Evolutionary conservation across 345 rosid genomes (phyloP).

Genomic region (Capsella bursapastoris): DNA sequence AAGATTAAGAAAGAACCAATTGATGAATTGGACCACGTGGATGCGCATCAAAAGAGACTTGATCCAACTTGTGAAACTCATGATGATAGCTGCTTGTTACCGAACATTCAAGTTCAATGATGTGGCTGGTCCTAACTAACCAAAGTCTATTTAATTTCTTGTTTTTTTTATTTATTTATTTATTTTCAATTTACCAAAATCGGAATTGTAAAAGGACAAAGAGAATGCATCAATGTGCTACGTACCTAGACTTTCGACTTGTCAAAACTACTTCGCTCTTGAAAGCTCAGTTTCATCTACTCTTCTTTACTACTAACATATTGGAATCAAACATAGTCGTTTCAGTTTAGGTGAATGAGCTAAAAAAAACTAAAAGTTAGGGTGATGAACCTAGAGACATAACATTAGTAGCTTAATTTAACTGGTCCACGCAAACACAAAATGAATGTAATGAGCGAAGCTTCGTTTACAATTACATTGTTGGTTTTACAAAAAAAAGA

Average conservation of each 20-base stretch:
- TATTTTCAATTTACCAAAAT: not conserved
- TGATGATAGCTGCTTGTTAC: conserved; percentile 37
- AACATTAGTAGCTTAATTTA: too few species aligned
- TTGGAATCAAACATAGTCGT: too few species aligned
- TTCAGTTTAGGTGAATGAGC: not conserved
- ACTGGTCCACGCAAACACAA: not conserved
- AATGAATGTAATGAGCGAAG: not conserved
- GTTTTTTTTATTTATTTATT: not conserved
- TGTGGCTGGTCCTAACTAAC: conserved; percentile 32
- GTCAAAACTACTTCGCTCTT: conserved; percentile 13
- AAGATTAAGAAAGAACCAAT: not conserved
- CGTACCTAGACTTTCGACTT: conserved; percentile 34
- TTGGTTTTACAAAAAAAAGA: conserved; percentile 37
- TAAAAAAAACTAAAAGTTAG: not conserved
- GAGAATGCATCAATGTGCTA: conserved; percentile 10
- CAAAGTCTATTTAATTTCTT: conserved; percentile 24
- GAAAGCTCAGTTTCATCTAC: conserved; percentile 39
- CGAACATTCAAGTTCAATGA: conserved; percentile 43
- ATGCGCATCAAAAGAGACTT: conserved; percentile 32
- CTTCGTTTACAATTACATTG: conserved; percentile 31
- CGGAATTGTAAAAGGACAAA: conserved; percentile 19
- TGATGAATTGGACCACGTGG: conserved; percentile 41
- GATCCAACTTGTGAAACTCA: conserved; percentile 24
- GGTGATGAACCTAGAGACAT: not conserved
- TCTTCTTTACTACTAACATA: not conserved